Evolutionary conservation across 2,329 filamentous ascomycete species (phyloP), one percentile per base, ranked within the genome.

Genomic region (Trichoderma endophyticum): DNA sequence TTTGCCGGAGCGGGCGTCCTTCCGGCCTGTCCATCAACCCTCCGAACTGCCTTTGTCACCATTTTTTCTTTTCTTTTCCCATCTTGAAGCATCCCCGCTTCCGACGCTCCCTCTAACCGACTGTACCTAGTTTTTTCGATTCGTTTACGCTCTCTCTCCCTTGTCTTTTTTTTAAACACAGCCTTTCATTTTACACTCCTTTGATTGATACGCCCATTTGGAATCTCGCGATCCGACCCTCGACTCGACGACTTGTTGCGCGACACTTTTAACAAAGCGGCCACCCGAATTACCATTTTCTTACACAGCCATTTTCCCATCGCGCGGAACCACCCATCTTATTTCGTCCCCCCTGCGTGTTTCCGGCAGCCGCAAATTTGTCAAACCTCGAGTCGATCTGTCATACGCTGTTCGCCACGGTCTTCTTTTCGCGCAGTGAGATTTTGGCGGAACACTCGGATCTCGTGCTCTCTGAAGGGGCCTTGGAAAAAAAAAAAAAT

Each of bases 251-350:
- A 59, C 51, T 65, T 64, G 36, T 65, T 72, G 61, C 59, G 66
- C 71, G 61, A 72, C 66, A 28, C 66, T 15, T 67, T 12, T 54
- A 56, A 63, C 68, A 70, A 66, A 60, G 66, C 71, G 63, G 67
- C 36, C 32, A 72, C 24, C 71, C 66, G 71, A 72, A 32, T 14
- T 21, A 28, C 51, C 43, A 34, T 39, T 39, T 71, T 64, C 48
- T 7, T 51, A 59, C 60, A 48, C 24, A 51, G 48, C 57, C 21
- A 59, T 67, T 57, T 67, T 54, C 61, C 66, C 65, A 66, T 54
- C 60, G 12, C 56, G 51, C 36, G 26, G 66, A 69, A 54, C 60
- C 43, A 39, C 39, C 56, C 34, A 15, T 48, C 24, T 56, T 24
- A 21, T 70, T 54, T 21, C 18, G 14, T 21, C 26, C n/a, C 36